phyloP scores from a whole-genome alignment of 257 asterid species.

The Gentiana dahurica region DNA sequence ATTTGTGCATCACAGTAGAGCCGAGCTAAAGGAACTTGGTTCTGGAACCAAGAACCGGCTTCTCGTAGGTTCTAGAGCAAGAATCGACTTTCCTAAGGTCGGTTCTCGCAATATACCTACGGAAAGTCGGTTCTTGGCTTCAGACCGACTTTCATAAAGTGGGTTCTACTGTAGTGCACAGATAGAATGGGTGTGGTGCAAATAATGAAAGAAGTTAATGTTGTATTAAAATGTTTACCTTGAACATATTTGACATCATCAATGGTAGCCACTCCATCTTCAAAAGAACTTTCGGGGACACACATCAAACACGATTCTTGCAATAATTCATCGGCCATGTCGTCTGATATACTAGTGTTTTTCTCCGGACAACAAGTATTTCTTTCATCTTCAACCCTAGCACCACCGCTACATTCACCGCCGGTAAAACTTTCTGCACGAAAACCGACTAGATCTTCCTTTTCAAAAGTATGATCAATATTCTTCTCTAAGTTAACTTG shows the following conservation, averaged over 20 bases:
- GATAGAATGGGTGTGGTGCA: neutral
- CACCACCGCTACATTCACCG: constrained; percentile 7
- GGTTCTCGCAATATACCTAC: no score
- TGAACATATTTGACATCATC: constrained; percentile 19
- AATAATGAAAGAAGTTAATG: neutral
- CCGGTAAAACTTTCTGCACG: constrained; percentile 2
- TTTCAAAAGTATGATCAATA: constrained; percentile 4
- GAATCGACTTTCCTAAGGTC: no score
- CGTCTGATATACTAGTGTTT: constrained; percentile 9
- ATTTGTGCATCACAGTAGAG: neutral
- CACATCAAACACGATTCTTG: constrained; percentile 7
- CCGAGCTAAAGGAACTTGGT: neutral
- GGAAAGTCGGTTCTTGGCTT: no score
- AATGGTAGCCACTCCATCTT: constrained; percentile 11
- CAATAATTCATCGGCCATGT: constrained; percentile 3
- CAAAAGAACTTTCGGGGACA: constrained; percentile 9
- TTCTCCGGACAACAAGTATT: constrained; percentile 6
- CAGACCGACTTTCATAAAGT: no score
- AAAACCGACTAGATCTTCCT: constrained; percentile 8
- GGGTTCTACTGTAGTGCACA: no score
- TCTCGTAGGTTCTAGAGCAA: no score
- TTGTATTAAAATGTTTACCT: constrained; percentile 23
- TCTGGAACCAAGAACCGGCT: no score
- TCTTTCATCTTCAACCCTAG: constrained; percentile 10
- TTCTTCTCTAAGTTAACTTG: constrained; percentile 7